Percentiles rank a stretch among this genome's conserved stretches.
Conservation (phyloP, 140 eudicot species). For the Ambrosia hybrid region DNA sequence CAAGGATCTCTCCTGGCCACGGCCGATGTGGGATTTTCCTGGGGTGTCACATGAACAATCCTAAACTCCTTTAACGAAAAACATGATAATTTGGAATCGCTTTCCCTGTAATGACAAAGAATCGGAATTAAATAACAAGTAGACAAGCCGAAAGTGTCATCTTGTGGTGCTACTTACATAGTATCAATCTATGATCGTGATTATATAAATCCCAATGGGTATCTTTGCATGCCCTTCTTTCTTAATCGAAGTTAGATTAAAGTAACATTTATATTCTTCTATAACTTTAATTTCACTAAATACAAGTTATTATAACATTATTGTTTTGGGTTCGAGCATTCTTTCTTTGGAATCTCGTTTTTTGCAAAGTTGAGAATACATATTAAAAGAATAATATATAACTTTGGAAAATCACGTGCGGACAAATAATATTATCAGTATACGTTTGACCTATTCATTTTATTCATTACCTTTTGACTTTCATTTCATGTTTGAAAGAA, state of each 20-base stretch:
- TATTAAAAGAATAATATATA: too few relatives aligned
- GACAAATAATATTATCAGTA: too few relatives aligned
- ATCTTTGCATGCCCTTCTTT: constrained; percentile 20
- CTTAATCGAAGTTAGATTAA: constrained; percentile 18
- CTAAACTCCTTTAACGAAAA: not conserved
- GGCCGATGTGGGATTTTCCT: too few relatives aligned
- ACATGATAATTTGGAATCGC: constrained; percentile 16
- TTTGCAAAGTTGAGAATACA: too few relatives aligned
- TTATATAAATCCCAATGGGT: constrained; percentile 26
- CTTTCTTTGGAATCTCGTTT: too few relatives aligned
- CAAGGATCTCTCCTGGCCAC: too few relatives aligned
- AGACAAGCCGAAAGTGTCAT: constrained; percentile 11
- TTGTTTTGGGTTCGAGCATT: too few relatives aligned
- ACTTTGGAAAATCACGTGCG: too few relatives aligned
- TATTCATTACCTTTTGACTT: too few relatives aligned
- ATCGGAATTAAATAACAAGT: constrained; percentile 21
- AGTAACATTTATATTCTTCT: constrained; percentile 16
- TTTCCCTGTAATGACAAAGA: constrained; percentile 18
- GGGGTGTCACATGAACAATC: too few relatives aligned
- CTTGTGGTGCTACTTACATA: constrained; percentile 30
- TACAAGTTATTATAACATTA: constrained; percentile 7
- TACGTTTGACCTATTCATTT: too few relatives aligned
- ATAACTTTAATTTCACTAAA: not conserved
- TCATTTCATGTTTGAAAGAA: too few relatives aligned
- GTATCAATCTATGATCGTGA: constrained; percentile 28